Base-by-base conservation (phyloP, 1,284 basidiomycete genomes). In the Pterulicium gracile region DNA sequence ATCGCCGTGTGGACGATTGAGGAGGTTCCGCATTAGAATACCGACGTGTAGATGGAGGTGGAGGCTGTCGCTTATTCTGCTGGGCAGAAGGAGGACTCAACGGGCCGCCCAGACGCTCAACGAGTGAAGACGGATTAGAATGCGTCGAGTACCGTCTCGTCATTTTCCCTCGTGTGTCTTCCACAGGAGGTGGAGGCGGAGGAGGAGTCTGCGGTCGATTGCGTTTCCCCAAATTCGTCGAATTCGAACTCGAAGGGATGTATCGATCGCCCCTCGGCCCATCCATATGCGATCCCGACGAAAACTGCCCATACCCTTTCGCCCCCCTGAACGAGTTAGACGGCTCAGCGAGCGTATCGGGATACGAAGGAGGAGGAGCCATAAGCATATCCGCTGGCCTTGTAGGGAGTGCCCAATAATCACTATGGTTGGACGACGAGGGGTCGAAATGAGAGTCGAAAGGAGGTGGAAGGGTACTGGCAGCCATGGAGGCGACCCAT, bases 1-100 rank as follows among this genome's bases (percentile, higher is more conserved):
- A 43, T 42, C 15, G 19, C 43, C 24, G 46, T 39, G 17, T 50
- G 45, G 41, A 32, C 47, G 12, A 47, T 24, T 20, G 52, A 42
- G 24, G 50, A 20, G 17, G 41, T 19, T 24, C 23, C 15, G 32
- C 41, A 17, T 23, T 15, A 20, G 17, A 42, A 32, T 17, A 22
- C 22, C 40, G 23, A 2, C 10, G 10, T 23, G 24, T 47, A 46
- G 22, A 20, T 24, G 19, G 14, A 42, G 24, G n/a, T 20, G n/a
- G 13, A 23, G 22, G 21, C 35, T 49, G 14, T 32, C 27, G 27
- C 27, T n/a, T 32, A n/a, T 32, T 7, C 27, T 7, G 7, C 27
- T n/a, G 7, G 10, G 27, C 15, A 39, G 36, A 18, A 39, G 36
- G n/a, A 39, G n/a, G n/a, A n/a, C n/a, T n/a, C n/a, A n/a, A n/a